Conservation (phyloP, 169 alveolate genomes). For the Plasmodium vinckei region DNA sequence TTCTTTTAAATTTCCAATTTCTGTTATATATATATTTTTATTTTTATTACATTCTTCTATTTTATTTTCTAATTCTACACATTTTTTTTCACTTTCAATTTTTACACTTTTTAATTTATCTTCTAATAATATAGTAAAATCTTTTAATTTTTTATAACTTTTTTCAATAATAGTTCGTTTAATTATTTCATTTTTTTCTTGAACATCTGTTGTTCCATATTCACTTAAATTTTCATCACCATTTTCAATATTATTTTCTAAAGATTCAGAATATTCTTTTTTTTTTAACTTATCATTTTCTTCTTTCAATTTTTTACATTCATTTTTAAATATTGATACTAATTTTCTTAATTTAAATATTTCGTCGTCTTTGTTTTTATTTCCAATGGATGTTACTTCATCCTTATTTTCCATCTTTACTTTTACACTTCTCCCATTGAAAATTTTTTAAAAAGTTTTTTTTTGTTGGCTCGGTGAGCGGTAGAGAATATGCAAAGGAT, state of each 20-base stretch:
- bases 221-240: neutral
- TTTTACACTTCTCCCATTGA: too few species aligned
- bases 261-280: neutral
- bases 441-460: too few species aligned
- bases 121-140: constrained; percentile 56
- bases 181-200: constrained; percentile 19
- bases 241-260: neutral
- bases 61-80: constrained; percentile 30
- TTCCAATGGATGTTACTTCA: neutral
- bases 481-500: too few species aligned
- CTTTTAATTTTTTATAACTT: constrained; percentile 55
- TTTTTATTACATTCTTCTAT: constrained; percentile 18
- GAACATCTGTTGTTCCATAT: neutral
- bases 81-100: constrained; percentile 25
- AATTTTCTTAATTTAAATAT: constrained; percentile 44
- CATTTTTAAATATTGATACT: constrained; percentile 60
- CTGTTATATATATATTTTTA: constrained; percentile 8
- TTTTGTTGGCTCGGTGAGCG: too few species aligned
- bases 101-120: constrained; percentile 29
- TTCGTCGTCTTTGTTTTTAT: constrained; percentile 51
- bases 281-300: constrained; percentile 46
- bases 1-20: constrained; percentile 24
- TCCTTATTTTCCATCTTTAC: neutral
- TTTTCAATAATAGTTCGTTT: constrained; percentile 42
- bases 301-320: constrained; percentile 71